Evolutionary conservation across 2,329 filamentous ascomycete species (phyloP), one percentile per base, ranked within the genome.

Genomic region (Neopestalotiopsis clavispora): DNA sequence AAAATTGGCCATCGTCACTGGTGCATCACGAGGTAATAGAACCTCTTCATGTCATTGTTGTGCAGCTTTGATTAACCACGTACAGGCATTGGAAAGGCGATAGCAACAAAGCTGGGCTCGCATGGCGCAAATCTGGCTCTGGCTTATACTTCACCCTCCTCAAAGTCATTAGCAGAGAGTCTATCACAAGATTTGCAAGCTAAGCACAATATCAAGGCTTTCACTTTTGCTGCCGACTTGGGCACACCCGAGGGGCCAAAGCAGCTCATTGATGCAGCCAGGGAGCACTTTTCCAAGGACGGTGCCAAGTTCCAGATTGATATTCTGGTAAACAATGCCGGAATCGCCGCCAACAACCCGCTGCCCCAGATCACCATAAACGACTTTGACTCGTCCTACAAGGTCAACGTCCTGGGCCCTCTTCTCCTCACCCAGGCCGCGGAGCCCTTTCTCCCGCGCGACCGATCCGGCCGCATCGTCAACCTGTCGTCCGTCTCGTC

Each of bases 281-380:
- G 88, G 73, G 84, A 88, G 72, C 83, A 89, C 75, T 90, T 92
- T 80, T 77, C 72, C 65, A 52, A 20, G 12, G 14, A 20, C 4
- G 74, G 73, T 5, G 77, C 80, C 69, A 83, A 84, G 67, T 88
- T 94, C 77, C 89, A 91, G 75, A 86, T 97, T 75, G 93, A 97
- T 81, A 93, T 97, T 70, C 84, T 97, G 66, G 84, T 97, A 84
- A 97, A 97, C 86, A 97, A 97, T 79, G 94, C 94, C 38, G 94
- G 93, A 67, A 83, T 90, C 6, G 84, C 88, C 40, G 82, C 87
- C 52, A 95, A 96, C 81, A 87, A 91, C 73, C 78, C 83, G 32
- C 81, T 92, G 30, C 86, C 88, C 65, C 87, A 92, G 34, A 87
- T 94, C 71, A 87, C 86, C 4, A 77, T 85, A 5, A 84, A 85